Evolutionary conservation across 169 alveolate species (phyloP), one percentile per base, ranked within the genome.

Genomic region (Plasmodium relictum): DNA sequence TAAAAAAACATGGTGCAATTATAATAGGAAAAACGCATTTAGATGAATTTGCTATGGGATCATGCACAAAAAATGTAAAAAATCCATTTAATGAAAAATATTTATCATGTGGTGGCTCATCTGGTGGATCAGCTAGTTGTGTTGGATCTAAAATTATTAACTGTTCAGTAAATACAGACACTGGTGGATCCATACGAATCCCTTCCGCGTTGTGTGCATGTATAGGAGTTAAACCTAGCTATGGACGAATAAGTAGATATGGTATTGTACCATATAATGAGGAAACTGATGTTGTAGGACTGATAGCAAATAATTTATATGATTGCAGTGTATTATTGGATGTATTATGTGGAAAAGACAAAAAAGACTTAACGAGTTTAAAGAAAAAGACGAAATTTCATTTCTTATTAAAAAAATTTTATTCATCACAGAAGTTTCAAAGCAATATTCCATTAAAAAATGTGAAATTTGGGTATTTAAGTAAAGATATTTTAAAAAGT

Each of bases 71-170:
- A 18, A 70, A 41, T 0, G 93, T 88, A 24, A 56, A 66, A 16
- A 93, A 92, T 72, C 95, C 95, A 16, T 87, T 45, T 73, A 68
- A 89, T 50, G 88, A 58, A 62, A 50, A 63, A 6, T 52, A 58
- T 37, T 24, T 87, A 16, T 80, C 93, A 39, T 78, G 89, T 65
- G 96, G 96, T 65, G 96, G 96, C 0, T 93, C 96, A 2, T 93
- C 96, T 8, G 95, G 96, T n/a, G 96, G 96, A 24, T 85, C 96
- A 37, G 95, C 95, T 14, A 89, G 66, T 45, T 93, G 93, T 20
- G 94, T 93, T 1, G 94, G 93, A 9, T 93, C 94, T n/a, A 86
- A 83, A 52, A 80, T 92, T 39, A 58, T 93, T 4, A 73, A 74
- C 26, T 61, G 88, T 26, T 94, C 95, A 42, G 74, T 93, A 10